A percentile compares a stretch with the other conserved stretches of the same genome.
These are phyloP conservation scores for Prunus persica DNA, from an alignment of 306 rosid species.

Conservation along the genomic window DNA sequence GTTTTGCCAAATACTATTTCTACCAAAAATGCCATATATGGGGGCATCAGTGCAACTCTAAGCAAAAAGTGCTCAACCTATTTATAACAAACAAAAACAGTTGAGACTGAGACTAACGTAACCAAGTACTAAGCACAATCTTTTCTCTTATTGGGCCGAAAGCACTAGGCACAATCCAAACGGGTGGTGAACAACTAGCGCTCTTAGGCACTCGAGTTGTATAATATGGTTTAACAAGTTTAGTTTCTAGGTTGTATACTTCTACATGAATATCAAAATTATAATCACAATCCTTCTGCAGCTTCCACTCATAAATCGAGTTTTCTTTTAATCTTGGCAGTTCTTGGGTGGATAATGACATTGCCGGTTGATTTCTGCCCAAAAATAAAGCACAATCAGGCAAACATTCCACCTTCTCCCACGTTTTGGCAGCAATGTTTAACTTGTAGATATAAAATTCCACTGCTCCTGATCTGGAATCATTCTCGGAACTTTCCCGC, in stretches of 20 bases:
- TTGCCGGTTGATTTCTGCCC: background rate
- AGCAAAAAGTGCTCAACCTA: too few relatives aligned
- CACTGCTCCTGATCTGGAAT: background rate
- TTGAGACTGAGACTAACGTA: too few relatives aligned
- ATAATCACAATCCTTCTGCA: background rate
- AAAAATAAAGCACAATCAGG: background rate
- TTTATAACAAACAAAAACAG: too few relatives aligned
- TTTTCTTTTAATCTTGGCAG: background rate
- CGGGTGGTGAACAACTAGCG: too few relatives aligned
- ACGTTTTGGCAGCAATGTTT: background rate
- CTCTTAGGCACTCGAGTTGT: background rate
- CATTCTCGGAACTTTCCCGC: background rate
- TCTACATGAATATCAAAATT: background rate
- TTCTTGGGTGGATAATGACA: background rate
- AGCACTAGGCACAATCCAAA: too few relatives aligned
- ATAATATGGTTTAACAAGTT: background rate
- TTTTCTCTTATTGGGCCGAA: too few relatives aligned
- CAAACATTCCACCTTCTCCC: slow-evolving; percentile 7
- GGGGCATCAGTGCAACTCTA: too few relatives aligned
- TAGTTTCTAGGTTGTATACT: background rate
- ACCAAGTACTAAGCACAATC: too few relatives aligned
- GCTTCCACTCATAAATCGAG: background rate
- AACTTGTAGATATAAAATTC: background rate
- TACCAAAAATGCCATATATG: too few relatives aligned
- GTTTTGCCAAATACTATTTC: too few relatives aligned